Percentiles rank a stretch among this genome's conserved stretches.
Conservation (phyloP, 2,329 filamentous ascomycete genomes). For the Pezicula radicicola region DNA sequence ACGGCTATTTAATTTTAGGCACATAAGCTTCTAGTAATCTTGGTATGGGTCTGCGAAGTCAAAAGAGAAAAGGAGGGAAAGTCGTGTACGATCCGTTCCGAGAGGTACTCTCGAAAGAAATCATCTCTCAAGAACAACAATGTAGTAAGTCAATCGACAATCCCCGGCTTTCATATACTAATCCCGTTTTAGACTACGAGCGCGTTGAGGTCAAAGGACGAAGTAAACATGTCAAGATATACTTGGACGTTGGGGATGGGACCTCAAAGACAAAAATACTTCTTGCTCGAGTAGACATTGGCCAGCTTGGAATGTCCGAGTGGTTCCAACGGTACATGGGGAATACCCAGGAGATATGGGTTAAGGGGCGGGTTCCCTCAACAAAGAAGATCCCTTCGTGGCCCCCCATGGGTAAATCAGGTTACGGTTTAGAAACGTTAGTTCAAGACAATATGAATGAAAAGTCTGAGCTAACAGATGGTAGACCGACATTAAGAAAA, state of each 20-base stretch:
- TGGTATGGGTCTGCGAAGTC: no score
- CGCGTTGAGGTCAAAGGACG: neutral
- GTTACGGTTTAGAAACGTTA: neutral
- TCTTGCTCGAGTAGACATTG: constrained; percentile 3
- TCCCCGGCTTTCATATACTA: neutral
- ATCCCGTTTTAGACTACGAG: neutral
- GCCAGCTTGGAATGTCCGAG: constrained; percentile 1
- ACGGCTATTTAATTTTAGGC: no score
- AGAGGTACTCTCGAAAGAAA: constrained; percentile 3
- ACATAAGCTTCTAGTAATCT: no score
- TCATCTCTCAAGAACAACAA: neutral
- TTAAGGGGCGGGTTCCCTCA: neutral
- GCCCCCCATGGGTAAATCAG: neutral
- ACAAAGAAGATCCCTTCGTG: neutral
- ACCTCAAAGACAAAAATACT: neutral
- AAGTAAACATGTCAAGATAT: constrained; percentile 3
- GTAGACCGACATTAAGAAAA: no score
- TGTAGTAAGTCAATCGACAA: neutral
- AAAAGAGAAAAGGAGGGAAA: no score
- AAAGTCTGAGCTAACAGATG: no score
- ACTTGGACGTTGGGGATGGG: constrained; percentile 1
- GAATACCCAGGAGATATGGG: constrained; percentile 2
- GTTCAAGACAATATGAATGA: no score
- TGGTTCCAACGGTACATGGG: constrained; percentile 1
- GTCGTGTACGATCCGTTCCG: constrained; percentile 3